phyloP scores from a whole-genome alignment of 306 rosid genomes.

The Trifolium dubium region DNA sequence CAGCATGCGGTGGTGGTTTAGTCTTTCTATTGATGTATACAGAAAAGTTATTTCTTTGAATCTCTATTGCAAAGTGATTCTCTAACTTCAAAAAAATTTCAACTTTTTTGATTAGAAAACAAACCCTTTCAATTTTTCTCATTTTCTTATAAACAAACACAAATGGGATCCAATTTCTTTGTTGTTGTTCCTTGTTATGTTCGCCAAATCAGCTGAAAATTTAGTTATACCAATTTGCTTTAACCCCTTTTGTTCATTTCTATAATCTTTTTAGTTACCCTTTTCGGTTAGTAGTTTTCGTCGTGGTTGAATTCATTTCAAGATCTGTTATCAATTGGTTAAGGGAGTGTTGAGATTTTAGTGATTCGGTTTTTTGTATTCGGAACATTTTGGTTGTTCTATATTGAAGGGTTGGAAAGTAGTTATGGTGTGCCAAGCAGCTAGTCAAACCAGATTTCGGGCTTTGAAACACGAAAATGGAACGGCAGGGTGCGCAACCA shows the following conservation, averaged over 20 bases:
- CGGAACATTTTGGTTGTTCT: conserved; percentile 48
- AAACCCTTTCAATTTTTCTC: conserved; percentile 3
- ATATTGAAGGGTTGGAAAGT: conserved; percentile 63
- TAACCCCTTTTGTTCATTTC: neutral
- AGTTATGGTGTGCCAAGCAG: conserved; percentile 99
- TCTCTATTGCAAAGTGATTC: conserved; percentile 94
- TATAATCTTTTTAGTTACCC: neutral
- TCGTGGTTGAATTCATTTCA: conserved; percentile 23
- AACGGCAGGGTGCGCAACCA: conserved; percentile 83
- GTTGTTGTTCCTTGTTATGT: conserved; percentile 93
- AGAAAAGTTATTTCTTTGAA: conserved; percentile 86
- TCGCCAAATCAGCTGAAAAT: conserved; percentile 91
- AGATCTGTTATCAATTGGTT: neutral
- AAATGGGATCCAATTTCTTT: conserved; percentile 93
- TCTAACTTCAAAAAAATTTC: conserved; percentile 49
- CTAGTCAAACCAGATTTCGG: conserved; percentile 98
- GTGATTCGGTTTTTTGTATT: conserved; percentile 27
- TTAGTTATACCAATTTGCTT: conserved; percentile 18
- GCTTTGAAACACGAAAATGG: conserved; percentile 98
- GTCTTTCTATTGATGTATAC: conserved; percentile 74
- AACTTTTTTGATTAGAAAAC: neutral
- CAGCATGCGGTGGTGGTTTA: conserved; percentile 98
- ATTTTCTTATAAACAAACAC: neutral
- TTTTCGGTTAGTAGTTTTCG: neutral
- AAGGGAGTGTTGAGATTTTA: conserved; percentile 21